phyloP scores from a whole-genome alignment of 73 alveolate species.

The Tetrahymena thermophila region DNA sequence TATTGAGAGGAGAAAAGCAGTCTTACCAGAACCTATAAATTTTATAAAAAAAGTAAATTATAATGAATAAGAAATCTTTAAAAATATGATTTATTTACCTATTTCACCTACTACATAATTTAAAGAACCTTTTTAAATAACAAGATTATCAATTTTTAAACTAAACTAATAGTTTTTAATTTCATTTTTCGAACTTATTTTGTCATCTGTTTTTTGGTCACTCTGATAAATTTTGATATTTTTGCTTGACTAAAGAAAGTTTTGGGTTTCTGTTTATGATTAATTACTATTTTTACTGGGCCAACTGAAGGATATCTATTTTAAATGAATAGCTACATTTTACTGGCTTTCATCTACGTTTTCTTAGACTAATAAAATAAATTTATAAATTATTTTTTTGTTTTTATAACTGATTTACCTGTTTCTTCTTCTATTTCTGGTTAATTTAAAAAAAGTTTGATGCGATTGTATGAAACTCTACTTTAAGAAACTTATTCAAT shows the following conservation, averaged over 20 bases:
- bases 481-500: conserved; percentile 5
- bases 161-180: neutral
- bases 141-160: neutral
- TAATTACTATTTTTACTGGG: neutral
- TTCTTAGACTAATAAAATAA: neutral
- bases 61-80: neutral
- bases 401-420: neutral
- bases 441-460: conserved; percentile 1
- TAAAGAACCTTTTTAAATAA: neutral
- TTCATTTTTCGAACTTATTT: neutral
- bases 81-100: neutral
- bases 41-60: neutral
- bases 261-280: neutral
- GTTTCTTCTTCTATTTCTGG: conserved; percentile 14
- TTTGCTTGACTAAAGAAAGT: neutral
- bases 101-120: conserved; percentile 26
- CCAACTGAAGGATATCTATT: neutral
- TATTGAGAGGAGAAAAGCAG: conserved; percentile 10
- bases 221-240: neutral
- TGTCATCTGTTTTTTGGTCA: neutral
- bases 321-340: neutral
- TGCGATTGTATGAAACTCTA: conserved; percentile 12
- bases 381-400: neutral
- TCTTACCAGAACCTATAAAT: conserved; percentile 19
- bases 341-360: neutral